Evolutionary conservation across 345 rosid species (phyloP).

Genomic region (Bruguiera sexangula): DNA sequence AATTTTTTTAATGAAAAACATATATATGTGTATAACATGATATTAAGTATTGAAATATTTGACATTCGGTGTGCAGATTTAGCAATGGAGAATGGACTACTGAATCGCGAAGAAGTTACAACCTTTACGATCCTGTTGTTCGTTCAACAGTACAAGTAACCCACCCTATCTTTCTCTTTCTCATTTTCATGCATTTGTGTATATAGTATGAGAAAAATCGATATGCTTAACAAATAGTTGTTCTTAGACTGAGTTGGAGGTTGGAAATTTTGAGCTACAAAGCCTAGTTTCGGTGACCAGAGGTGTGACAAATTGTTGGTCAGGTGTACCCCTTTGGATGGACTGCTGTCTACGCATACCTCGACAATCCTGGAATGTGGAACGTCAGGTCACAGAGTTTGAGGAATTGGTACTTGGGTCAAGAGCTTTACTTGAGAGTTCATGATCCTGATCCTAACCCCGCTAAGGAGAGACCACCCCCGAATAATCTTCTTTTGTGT

Average conservation of each 20-base stretch:
- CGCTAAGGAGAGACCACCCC: constrained; percentile 56
- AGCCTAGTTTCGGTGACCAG: neutral
- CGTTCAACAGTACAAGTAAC: constrained; percentile 62
- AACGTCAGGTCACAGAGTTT: constrained; percentile 73
- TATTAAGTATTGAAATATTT: no score
- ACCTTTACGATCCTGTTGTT: constrained; percentile 54
- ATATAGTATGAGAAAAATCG: no score
- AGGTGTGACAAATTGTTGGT: neutral
- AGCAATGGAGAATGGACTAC: constrained; percentile 61
- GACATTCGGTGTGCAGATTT: constrained; percentile 21
- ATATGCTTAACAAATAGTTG: no score
- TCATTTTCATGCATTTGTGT: no score
- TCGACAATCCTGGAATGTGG: constrained; percentile 97
- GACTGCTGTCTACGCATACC: constrained; percentile 58
- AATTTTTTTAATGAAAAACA: no score
- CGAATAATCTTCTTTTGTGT: constrained; percentile 54
- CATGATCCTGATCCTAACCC: constrained; percentile 63
- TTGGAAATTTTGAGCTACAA: no score
- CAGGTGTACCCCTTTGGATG: constrained; percentile 68
- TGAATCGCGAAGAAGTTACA: constrained; percentile 38
- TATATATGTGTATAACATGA: no score
- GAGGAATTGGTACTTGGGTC: constrained; percentile 67
- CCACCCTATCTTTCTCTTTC: no score
- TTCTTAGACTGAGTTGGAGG: no score
- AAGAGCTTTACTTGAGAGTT: constrained; percentile 69